Evolutionary conservation across 345 rosid genomes (phyloP).

Genomic region (Sisymbrium altissimum): DNA sequence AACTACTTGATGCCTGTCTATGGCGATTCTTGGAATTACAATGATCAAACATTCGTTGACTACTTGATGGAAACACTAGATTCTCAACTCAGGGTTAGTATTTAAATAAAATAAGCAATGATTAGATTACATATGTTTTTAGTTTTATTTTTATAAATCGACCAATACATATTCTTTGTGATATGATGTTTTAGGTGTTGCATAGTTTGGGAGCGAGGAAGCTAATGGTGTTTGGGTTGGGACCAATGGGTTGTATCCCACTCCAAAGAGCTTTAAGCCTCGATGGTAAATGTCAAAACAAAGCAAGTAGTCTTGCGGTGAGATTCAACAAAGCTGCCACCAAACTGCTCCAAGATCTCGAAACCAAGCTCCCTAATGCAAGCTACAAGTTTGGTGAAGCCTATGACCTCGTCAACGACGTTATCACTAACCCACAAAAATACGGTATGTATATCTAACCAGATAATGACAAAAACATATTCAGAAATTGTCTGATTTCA

Average conservation of each 20-base stretch:
- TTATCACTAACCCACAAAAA: constrained; percentile 62
- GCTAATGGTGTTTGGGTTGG: constrained; percentile 82
- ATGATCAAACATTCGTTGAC: constrained; percentile 57
- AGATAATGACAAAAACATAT: not conserved
- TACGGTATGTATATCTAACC: constrained; percentile 43
- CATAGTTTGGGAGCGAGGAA: constrained; percentile 71
- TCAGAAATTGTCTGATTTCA: no score
- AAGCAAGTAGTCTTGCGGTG: constrained; percentile 64
- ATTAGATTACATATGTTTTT: not conserved
- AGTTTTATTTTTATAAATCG: not conserved
- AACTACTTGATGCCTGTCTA: constrained; percentile 91
- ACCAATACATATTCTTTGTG: not conserved
- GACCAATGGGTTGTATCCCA: constrained; percentile 99
- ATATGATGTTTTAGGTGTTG: constrained; percentile 36
- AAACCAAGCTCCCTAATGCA: constrained; percentile 44
- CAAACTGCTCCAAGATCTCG: constrained; percentile 44
- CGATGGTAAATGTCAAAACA: constrained; percentile 64
- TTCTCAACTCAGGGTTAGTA: constrained; percentile 54
- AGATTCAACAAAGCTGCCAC: constrained; percentile 56
- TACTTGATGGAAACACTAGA: constrained; percentile 74
- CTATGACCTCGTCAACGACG: constrained; percentile 69
- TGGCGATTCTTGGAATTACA: constrained; percentile 84
- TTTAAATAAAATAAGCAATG: not conserved
- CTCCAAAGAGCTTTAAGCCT: constrained; percentile 82
- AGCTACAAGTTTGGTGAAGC: constrained; percentile 81